Conservation (phyloP, 257 asterid species). For the Capsicum baccatum region DNA sequence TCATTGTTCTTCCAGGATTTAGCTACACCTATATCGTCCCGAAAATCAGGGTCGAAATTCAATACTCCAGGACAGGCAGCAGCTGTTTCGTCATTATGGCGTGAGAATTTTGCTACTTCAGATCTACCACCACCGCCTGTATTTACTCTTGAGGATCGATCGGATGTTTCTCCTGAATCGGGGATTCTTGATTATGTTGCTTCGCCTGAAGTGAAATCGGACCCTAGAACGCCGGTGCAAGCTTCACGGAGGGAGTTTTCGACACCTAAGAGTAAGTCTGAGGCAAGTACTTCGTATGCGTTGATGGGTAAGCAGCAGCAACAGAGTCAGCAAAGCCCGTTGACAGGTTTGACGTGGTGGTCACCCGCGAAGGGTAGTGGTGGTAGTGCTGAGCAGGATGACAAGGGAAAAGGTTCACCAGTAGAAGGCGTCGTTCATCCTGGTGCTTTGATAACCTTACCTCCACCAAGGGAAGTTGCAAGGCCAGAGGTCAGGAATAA, state of each 20-base stretch:
- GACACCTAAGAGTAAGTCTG: slow-evolving; percentile 76
- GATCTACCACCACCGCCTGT: slow-evolving; percentile 97
- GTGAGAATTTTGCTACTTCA: slow-evolving; percentile 83
- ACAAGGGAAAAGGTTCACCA: slow-evolving; percentile 90
- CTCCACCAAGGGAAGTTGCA: slow-evolving; percentile 96
- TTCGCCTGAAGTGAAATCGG: slow-evolving; percentile 80
- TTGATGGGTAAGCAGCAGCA: slow-evolving; percentile 57
- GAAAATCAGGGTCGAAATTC: slow-evolving; percentile 71
- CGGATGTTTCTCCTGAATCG: slow-evolving; percentile 75
- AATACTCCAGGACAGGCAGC: slow-evolving; percentile 91
- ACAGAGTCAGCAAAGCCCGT: slow-evolving; percentile 65
- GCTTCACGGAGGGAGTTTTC: slow-evolving; percentile 60
- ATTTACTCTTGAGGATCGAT: slow-evolving; percentile 88
- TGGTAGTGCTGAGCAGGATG: slow-evolving; percentile 75
- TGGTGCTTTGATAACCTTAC: slow-evolving; percentile 83
- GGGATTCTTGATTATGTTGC: slow-evolving; percentile 68
- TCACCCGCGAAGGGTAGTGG: slow-evolving; percentile 74
- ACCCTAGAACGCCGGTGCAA: slow-evolving; percentile 64
- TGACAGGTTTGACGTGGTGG: slow-evolving; percentile 78
- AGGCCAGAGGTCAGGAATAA: slow-evolving; percentile 86
- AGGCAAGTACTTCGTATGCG: slow-evolving; percentile 71
- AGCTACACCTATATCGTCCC: slow-evolving; percentile 79
- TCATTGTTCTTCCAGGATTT: slow-evolving; percentile 86
- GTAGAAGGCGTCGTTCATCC: slow-evolving; percentile 93
- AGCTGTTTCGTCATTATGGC: slow-evolving; percentile 95